Base-by-base conservation (phyloP, 257 asterid genomes). In the Capsicum chinense region DNA sequence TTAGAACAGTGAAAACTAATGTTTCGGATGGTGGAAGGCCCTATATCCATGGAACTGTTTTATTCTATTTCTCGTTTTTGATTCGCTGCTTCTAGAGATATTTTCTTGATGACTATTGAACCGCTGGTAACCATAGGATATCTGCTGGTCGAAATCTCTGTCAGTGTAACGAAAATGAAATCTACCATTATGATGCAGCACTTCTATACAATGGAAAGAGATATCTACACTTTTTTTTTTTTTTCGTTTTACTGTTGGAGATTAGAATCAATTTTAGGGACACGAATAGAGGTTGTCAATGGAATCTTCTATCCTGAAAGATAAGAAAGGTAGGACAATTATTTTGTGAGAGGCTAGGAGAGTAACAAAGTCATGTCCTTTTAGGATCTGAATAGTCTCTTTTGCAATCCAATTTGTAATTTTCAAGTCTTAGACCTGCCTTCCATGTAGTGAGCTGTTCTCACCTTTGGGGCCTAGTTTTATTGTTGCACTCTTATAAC, bases 301-400 rank as follows among this genome's bases (percentile, higher is more conserved):
- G 81, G 80, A 79, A 89, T 82, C 83, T 68, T 42, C 63, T 83
- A 87, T 87, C 86, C 85, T 84, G 84, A 87, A 85, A 85, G 94
- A 93, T 89, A 88, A 89, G 93, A 83, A 85, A 83, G 83, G 84
- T 52, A 71, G 89, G 96, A 84, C 81, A 83, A 86, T 83, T 84
- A 89, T 90, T 85, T 85, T 82, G 86, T 88, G 83, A 84, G 83
- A 88, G 89, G 58, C 42, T 86, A 85, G 79, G 79, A 80, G 86
- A 87, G 91, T 88, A 88, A 56, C 79, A 57, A 74, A 60, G 85
- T 83, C 88, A 86, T 90, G 91, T 84, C 92, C 82, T 84, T 70
- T 81, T 89, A 69, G 90, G 79, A 83, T 87, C 58, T 85, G 84
- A 86, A 86, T 84, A 67, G 80, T 3, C 84, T 83, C 86, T 86